Conservation (phyloP, 768 basidiomycete species). For the Calocybe gangraenosa region DNA sequence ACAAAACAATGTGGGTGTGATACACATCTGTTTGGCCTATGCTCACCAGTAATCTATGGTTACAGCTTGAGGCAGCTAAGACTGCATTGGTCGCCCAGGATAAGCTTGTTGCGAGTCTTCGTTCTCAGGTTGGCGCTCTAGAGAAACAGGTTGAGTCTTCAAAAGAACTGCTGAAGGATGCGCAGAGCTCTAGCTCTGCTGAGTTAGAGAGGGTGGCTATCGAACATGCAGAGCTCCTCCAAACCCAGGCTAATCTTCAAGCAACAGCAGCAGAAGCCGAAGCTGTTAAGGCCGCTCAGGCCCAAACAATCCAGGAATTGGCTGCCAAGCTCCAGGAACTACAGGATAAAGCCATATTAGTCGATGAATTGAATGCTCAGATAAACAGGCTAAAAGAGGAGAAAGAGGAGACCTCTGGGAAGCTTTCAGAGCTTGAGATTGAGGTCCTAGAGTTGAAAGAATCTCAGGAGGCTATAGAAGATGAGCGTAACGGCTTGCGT, state of each 20-base stretch:
- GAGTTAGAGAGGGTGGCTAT: conserved; percentile 46
- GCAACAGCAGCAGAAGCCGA: conserved; percentile 49
- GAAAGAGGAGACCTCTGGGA: conserved; percentile 66
- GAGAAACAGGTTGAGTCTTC: conserved; percentile 46
- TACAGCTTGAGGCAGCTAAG: conserved; percentile 51
- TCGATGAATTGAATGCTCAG: conserved; percentile 42
- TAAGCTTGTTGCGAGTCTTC: conserved; percentile 43
- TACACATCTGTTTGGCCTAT: background rate
- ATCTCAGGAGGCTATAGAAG: conserved; percentile 58
- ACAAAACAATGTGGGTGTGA: conserved; percentile 46
- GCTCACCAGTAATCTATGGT: conserved; percentile 1
- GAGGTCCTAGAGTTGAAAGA: conserved; percentile 79
- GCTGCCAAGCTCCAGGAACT: conserved; percentile 41
- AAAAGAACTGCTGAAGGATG: conserved; percentile 48
- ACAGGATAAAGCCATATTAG: conserved; percentile 40
- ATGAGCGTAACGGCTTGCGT: conserved; percentile 44
- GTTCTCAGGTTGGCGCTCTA: conserved; percentile 45
- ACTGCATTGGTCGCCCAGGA: conserved; percentile 34
- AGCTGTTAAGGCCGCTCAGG: conserved; percentile 46
- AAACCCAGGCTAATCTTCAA: conserved; percentile 60
- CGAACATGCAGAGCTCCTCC: conserved; percentile 61
- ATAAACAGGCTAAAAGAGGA: conserved; percentile 52
- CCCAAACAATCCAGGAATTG: conserved; percentile 43
- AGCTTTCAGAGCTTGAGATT: conserved; percentile 77
- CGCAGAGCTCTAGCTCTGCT: conserved; percentile 38